phyloP scores from a whole-genome alignment of 495 filamentous ascomycete genomes.

The Penicillium diatomitis region DNA sequence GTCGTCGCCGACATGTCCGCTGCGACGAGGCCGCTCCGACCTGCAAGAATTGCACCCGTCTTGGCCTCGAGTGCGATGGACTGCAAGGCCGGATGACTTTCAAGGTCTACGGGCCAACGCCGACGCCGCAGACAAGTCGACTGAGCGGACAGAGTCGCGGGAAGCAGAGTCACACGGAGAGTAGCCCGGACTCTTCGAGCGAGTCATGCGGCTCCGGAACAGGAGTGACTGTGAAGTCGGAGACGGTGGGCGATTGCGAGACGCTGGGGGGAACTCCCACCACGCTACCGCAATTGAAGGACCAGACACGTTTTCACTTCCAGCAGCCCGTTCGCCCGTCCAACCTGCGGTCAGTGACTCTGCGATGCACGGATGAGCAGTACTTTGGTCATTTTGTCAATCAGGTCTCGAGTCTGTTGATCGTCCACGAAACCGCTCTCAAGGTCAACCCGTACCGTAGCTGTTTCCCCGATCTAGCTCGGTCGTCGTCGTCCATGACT shows the following conservation, averaged over 20 bases:
- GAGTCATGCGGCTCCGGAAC: slow-evolving; percentile 6
- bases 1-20: slow-evolving; percentile 34
- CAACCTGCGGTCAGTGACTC: slow-evolving; percentile 12
- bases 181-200: slow-evolving; percentile 4
- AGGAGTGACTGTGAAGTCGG: slow-evolving; percentile 6
- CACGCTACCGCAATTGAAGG: slow-evolving; percentile 4
- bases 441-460: slow-evolving; percentile 30
- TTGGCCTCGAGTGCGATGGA: slow-evolving; percentile 32
- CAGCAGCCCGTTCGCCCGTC: slow-evolving; percentile 17
- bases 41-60: slow-evolving; percentile 33
- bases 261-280: slow-evolving; percentile 19
- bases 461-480: slow-evolving; percentile 29
- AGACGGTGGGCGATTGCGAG: slow-evolving; percentile 6
- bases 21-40: slow-evolving; percentile 35
- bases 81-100: slow-evolving; percentile 35
- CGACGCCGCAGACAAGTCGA: slow-evolving; percentile 7
- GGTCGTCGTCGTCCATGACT: slow-evolving; percentile 29
- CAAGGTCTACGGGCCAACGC: slow-evolving; percentile 31
- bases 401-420: slow-evolving; percentile 27
- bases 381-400: slow-evolving; percentile 33
- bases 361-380: slow-evolving; percentile 23
- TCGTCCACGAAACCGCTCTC: slow-evolving; percentile 30
- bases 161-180: slow-evolving; percentile 14
- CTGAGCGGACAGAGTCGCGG: slow-evolving; percentile 2
- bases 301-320: slow-evolving; percentile 15